These are phyloP conservation scores for Glaciozyma martinii DNA, from an alignment of 768 basidiomycete species.

Conservation along the genomic window DNA sequence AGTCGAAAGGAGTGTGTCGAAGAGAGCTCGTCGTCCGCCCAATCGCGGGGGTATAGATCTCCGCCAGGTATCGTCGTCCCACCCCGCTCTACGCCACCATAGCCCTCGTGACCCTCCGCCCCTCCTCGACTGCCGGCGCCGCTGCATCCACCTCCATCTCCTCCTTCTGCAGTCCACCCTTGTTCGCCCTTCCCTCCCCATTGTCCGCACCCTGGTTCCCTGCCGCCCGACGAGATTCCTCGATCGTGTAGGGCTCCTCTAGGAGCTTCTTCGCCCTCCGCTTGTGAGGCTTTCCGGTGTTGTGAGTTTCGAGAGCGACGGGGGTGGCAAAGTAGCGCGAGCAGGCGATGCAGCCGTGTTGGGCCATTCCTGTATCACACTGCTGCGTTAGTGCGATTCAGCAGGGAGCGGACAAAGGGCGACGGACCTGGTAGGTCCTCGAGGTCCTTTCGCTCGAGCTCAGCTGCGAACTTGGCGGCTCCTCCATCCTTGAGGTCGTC, in stretches of 20 bases:
- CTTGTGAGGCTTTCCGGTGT: constrained; percentile 29
- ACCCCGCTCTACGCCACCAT: no score
- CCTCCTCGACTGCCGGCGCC: background rate
- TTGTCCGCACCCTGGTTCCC: constrained; percentile 25
- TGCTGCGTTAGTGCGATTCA: background rate
- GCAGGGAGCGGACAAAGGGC: background rate
- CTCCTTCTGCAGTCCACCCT: constrained; percentile 1
- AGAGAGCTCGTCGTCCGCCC: no score
- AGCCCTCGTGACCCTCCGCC: no score
- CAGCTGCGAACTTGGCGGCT: constrained; percentile 19
- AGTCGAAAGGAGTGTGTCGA: no score
- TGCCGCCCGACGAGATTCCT: constrained; percentile 20
- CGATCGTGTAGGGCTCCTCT: constrained; percentile 30
- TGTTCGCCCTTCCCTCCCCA: constrained; percentile 19
- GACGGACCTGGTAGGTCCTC: constrained; percentile 30
- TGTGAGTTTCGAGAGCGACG: constrained; percentile 22
- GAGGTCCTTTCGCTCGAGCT: constrained; percentile 24
- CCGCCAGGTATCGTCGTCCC: no score
- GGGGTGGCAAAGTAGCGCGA: constrained; percentile 28
- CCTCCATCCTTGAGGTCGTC: constrained; percentile 26
- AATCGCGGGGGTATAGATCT: no score
- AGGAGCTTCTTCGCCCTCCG: constrained; percentile 26
- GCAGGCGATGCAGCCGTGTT: constrained; percentile 27
- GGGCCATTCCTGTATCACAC: constrained; percentile 18
- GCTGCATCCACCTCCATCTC: background rate